These are phyloP conservation scores for Apiospora saccharicola DNA, from an alignment of 2,329 filamentous ascomycete genomes.

Conservation along the genomic window DNA sequence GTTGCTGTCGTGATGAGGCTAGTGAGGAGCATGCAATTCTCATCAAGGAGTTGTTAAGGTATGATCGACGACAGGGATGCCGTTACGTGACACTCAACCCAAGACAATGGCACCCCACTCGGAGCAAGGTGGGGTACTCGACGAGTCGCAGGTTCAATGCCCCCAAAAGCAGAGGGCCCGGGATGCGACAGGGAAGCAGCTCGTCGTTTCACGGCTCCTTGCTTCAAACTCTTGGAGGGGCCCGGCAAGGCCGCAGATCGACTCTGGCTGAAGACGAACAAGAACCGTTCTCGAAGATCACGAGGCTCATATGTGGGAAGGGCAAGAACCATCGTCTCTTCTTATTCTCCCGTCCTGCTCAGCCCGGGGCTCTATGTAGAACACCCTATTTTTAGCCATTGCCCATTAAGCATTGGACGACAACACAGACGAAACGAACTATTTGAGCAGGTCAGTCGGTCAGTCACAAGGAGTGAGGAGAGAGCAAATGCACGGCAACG, in stretches of 20 bases:
- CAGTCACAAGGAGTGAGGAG: not conserved
- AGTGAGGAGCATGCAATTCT: not conserved
- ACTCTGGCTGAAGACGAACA: not conserved
- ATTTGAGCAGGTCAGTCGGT: not conserved
- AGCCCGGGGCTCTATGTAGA: not conserved
- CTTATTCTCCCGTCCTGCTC: not conserved
- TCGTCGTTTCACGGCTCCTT: slow-evolving; percentile 3
- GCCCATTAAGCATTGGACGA: not conserved
- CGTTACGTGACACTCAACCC: slow-evolving; percentile 4
- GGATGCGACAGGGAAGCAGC: not conserved
- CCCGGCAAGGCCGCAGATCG: not conserved
- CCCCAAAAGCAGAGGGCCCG: not conserved
- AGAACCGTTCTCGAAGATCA: not conserved
- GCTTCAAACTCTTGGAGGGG: slow-evolving; percentile 6
- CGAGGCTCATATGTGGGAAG: not conserved
- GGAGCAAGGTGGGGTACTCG: not conserved
- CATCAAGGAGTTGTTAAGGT: not conserved
- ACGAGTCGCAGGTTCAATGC: not conserved
- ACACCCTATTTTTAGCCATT: not conserved
- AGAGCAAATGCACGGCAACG: not conserved
- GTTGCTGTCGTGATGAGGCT: not conserved
- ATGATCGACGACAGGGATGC: slow-evolving; percentile 14
- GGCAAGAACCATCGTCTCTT: not conserved
- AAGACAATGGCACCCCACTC: slow-evolving; percentile 11
- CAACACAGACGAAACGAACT: not conserved